Evolutionary conservation across 1,139 yeast genomes (phyloP).

Genomic region (Geotrichum australiense): DNA sequence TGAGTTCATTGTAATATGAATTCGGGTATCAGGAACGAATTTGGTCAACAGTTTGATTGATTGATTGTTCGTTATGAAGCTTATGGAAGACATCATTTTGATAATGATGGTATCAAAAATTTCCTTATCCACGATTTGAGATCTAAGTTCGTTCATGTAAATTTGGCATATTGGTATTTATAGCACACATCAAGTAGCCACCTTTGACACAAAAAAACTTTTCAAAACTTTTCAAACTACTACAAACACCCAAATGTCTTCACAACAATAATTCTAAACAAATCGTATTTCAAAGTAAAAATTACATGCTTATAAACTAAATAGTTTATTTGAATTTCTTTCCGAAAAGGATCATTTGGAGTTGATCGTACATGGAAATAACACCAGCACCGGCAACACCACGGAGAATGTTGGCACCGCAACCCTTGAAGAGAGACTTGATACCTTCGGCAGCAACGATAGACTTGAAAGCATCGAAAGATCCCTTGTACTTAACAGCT

Average conservation of each 20-base stretch:
- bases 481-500: conserved; percentile 69
- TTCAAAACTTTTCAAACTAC: neutral
- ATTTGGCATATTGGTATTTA: too few species aligned
- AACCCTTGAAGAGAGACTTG: conserved; percentile 70
- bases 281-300: neutral
- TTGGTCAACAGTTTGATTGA: too few species aligned
- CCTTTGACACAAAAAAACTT: too few species aligned
- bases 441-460: conserved; percentile 71
- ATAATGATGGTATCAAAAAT: too few species aligned
- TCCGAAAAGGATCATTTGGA: conserved; percentile 66
- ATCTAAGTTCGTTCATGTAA: too few species aligned
- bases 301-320: conserved; percentile 28
- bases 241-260: neutral
- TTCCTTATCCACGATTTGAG: too few species aligned
- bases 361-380: conserved; percentile 70
- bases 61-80: too few species aligned
- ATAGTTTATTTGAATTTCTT: conserved; percentile 52
- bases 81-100: too few species aligned
- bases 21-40: too few species aligned
- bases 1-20: too few species aligned
- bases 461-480: conserved; percentile 64
- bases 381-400: conserved; percentile 90
- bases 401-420: conserved; percentile 82
- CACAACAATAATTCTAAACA: too few species aligned
- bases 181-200: too few species aligned